Percentiles rank a stretch among this genome's conserved stretches.
Evolutionary conservation across 257 asterid genomes (phyloP).

Genomic region (Forsythia suspensa): DNA sequence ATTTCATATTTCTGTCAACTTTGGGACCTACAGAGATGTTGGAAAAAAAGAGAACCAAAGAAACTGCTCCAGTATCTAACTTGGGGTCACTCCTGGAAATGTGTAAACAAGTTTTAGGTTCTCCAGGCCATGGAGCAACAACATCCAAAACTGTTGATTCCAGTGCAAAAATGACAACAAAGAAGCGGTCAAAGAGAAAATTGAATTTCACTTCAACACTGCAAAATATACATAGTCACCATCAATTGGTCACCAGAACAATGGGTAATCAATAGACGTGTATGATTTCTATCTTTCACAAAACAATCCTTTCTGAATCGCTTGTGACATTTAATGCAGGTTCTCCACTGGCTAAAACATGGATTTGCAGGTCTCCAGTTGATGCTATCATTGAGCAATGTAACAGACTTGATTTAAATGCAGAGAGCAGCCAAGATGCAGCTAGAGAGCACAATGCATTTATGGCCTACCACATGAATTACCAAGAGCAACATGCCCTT

Average conservation of each 20-base stretch:
- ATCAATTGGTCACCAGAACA: constrained; percentile 28
- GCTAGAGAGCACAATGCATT: constrained; percentile 21
- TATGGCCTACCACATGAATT: constrained; percentile 15
- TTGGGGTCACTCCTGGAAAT: constrained; percentile 43
- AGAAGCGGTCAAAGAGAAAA: constrained; percentile 64
- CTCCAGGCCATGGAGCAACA: constrained; percentile 33
- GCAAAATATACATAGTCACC: constrained; percentile 34
- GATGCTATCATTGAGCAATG: constrained; percentile 35
- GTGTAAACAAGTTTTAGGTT: constrained; percentile 34
- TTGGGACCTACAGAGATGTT: constrained; percentile 45
- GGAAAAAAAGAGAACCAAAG: constrained; percentile 55
- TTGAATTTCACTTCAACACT: constrained; percentile 34
- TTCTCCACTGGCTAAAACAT: constrained; percentile 19
- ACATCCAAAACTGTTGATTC: constrained; percentile 35
- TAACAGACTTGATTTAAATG: constrained; percentile 28
- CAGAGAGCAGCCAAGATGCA: constrained; percentile 19
- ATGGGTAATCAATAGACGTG: constrained; percentile 36
- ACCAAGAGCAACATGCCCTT: constrained; percentile 33
- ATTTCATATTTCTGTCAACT: constrained; percentile 34
- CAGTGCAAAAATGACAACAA: constrained; percentile 38
- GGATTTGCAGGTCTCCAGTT: constrained; percentile 23
- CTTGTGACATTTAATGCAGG: constrained; percentile 26
- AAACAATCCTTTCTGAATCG: constrained; percentile 3
- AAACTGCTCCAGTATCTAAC: constrained; percentile 43
- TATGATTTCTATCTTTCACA: constrained; percentile 14